Base-by-base conservation (phyloP, 2,329 filamentous ascomycete genomes). In the Delphinella strobiligena region DNA sequence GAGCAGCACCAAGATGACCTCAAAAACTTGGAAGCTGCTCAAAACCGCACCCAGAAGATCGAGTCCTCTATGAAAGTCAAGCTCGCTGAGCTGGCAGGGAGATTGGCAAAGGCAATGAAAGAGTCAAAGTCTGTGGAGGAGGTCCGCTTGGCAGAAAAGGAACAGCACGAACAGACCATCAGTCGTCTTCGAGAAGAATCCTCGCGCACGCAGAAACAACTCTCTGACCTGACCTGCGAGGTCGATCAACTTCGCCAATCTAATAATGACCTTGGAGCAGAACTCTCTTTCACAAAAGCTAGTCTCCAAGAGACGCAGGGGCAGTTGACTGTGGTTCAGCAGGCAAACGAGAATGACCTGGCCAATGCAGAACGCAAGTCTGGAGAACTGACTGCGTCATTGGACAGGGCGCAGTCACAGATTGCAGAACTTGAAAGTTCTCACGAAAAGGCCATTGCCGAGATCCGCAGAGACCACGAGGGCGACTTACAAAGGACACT, bases 81-180 rank as follows among this genome's bases (percentile, higher is more conserved):
- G 36, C 42, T 53, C 9, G 51, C 50, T n/a, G 49, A 50, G 11
- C 42, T 54, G n/a, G 49, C 51, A 10, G 49, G 44, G 12, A 44
- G 44, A 16, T 39, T 53, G 11, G 48, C 44, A 5, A 38, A 40
- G 18, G 34, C 38, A 5, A 18, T 38, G 4, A 43, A 47, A 31
- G 37, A 45, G 4, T 30, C 31, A 29, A 38, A 36, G 15, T 10
- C 31, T 22, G 30, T 31, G 14, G 37, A 45, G 19, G n/a, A n/a
- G n/a, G n/a, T n/a, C n/a, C n/a, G n/a, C n/a, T n/a, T n/a, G n/a
- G n/a, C n/a, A n/a, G n/a, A n/a, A n/a, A n/a, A n/a, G n/a, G n/a
- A 39, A 22, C 18, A 41, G 15, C 42, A 44, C 37, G 19, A 33
- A 5, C 16, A 38, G 9, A 34, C 39, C 12, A 33, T 33, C 31